Evolutionary conservation across 345 rosid species (phyloP).

Genomic region (Sonneratia caseolaris): DNA sequence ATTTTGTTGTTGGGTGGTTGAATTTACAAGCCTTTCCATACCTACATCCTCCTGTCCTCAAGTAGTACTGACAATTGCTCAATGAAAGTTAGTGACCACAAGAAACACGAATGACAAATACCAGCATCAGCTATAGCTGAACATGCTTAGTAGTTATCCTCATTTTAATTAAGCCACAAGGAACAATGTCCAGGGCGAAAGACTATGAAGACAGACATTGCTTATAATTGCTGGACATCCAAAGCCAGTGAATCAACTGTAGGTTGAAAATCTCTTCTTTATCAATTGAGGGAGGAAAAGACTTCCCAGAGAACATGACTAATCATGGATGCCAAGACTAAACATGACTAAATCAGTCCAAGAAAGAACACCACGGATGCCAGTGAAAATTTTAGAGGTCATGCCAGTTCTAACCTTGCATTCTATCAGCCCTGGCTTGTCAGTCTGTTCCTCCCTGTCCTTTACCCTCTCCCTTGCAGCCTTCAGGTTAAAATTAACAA

Average conservation of each 20-base stretch:
- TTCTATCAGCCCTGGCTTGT: slow-evolving; percentile 52
- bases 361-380: background rate
- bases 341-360: background rate
- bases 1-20: slow-evolving; percentile 51
- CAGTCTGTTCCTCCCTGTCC: slow-evolving; percentile 55
- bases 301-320: background rate
- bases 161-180: background rate
- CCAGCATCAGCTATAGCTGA: background rate
- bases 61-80: slow-evolving; percentile 54
- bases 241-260: background rate
- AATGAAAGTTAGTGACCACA: background rate
- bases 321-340: background rate
- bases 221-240: background rate
- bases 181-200: background rate
- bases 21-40: slow-evolving; percentile 76
- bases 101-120: background rate
- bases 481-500: slow-evolving; percentile 21
- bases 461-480: slow-evolving; percentile 45
- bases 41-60: slow-evolving; percentile 91
- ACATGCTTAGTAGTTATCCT: background rate
- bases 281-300: background rate
- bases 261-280: background rate
- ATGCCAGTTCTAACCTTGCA: slow-evolving; percentile 51
- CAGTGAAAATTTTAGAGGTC: background rate
- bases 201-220: background rate